These are phyloP conservation scores for Neospora caninum DNA, from an alignment of 169 alveolate genomes.

Conservation along the genomic window DNA sequence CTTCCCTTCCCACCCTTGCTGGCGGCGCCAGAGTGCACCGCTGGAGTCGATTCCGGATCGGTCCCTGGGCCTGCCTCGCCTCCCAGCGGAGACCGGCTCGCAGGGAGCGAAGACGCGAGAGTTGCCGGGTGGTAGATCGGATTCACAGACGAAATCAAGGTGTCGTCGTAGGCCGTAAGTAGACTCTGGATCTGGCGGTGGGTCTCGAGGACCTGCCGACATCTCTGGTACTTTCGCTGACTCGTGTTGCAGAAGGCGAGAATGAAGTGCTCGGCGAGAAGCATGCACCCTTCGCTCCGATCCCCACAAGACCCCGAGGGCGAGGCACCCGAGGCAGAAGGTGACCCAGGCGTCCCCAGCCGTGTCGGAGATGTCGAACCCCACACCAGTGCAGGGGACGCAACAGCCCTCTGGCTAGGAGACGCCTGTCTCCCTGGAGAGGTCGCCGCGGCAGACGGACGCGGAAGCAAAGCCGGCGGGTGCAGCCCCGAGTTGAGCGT, in stretches of 20 bases:
- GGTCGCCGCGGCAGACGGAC: not conserved
- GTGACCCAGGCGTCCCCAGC: not conserved
- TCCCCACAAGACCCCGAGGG: not conserved
- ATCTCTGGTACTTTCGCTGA: not conserved
- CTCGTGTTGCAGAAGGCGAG: not conserved
- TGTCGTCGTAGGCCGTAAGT: conserved; percentile 1
- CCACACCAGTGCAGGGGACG: too few species aligned
- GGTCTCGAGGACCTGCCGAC: conserved; percentile 20
- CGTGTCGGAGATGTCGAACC: too few species aligned
- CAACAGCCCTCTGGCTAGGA: too few species aligned
- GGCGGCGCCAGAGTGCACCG: not conserved
- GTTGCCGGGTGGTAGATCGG: not conserved
- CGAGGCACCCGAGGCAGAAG: not conserved
- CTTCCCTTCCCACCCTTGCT: not conserved
- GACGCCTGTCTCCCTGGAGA: not conserved
- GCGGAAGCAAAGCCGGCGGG: not conserved
- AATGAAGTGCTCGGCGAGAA: conserved; percentile 20
- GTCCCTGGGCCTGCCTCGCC: not conserved
- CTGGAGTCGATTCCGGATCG: not conserved
- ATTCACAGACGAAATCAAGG: not conserved
- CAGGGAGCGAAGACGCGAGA: not conserved
- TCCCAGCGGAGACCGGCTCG: not conserved
- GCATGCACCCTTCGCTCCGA: not conserved
- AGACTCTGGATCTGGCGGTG: not conserved
- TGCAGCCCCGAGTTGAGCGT: not conserved